Percentiles rank a stretch among this genome's conserved stretches.
Evolutionary conservation across 495 filamentous ascomycete species (phyloP).

Genomic region (Podospora bellae-mahoneyi): DNA sequence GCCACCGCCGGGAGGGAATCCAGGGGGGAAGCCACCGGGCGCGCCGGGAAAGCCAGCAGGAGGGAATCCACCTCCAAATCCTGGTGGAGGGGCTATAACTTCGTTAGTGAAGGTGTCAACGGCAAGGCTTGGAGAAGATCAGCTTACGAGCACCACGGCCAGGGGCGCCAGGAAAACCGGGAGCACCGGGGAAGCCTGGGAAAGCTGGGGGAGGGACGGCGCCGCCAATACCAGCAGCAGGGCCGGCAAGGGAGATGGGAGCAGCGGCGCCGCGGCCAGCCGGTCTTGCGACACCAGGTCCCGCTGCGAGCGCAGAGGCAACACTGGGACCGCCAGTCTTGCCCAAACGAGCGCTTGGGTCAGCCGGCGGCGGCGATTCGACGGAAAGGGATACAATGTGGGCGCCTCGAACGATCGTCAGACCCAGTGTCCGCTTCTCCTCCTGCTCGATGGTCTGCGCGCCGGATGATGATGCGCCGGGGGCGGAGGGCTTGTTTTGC

Average conservation of each 20-base stretch:
- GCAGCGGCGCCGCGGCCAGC: slow-evolving; percentile 76
- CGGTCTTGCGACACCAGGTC: slow-evolving; percentile 87
- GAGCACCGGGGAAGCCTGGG: slow-evolving; percentile 62
- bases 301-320: slow-evolving; percentile 43
- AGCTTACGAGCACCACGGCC: slow-evolving; percentile 71
- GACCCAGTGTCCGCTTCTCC: slow-evolving; percentile 92
- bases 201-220: slow-evolving; percentile 64
- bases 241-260: slow-evolving; percentile 79
- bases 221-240: slow-evolving; percentile 84
- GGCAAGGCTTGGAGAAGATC: background rate
- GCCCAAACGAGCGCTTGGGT: slow-evolving; percentile 86
- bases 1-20: slow-evolving; percentile 48
- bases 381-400: slow-evolving; percentile 92
- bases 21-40: slow-evolving; percentile 48
- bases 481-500: slow-evolving; percentile 70
- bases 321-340: slow-evolving; percentile 33
- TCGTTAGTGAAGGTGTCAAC: background rate
- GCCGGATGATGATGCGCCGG: slow-evolving; percentile 52
- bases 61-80: slow-evolving; percentile 54
- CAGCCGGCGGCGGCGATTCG: slow-evolving; percentile 92
- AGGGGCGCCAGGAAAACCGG: slow-evolving; percentile 66
- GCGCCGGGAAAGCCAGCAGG: slow-evolving; percentile 49
- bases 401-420: slow-evolving; percentile 91
- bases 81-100: slow-evolving; percentile 56
- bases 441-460: slow-evolving; percentile 75